phyloP scores from a whole-genome alignment of 139 green algal species.

The Dunaliella primolecta region DNA sequence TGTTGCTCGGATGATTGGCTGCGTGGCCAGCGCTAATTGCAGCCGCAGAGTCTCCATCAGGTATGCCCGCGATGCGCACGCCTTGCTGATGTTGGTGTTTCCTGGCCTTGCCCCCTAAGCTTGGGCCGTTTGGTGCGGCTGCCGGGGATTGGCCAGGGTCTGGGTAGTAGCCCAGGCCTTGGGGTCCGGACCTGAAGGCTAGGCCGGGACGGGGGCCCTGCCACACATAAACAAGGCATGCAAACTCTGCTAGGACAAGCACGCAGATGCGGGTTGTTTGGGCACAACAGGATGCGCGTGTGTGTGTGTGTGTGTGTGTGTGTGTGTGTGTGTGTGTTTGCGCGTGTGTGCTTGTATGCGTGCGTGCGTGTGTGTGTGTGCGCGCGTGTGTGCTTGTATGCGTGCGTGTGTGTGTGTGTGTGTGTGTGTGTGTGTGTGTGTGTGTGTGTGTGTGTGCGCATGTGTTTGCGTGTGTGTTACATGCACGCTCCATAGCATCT shows the following conservation, averaged over 20 bases:
- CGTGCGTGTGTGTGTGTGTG: background rate
- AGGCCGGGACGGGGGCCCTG: constrained; percentile 47
- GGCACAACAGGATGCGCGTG: no score
- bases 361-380: background rate
- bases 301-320: background rate
- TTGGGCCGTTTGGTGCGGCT: constrained; percentile 5
- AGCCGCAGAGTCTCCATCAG: constrained; percentile 25
- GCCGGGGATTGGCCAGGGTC: constrained; percentile 19
- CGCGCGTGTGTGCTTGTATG: background rate
- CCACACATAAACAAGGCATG: constrained; percentile 44
- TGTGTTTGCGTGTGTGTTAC: background rate
- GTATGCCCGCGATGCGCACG: background rate
- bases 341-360: background rate
- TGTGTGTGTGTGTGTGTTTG: background rate
- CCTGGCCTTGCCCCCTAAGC: constrained; percentile 19
- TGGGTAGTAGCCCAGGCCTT: constrained; percentile 71
- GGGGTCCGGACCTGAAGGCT: constrained; percentile 55
- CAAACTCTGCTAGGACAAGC: no score
- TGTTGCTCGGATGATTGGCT: no score
- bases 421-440: background rate
- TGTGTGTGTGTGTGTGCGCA: background rate
- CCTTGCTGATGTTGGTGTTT: constrained; percentile 9
- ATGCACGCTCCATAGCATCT: no score
- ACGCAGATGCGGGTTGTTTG: no score
- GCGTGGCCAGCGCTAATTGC: background rate